A percentile compares a stretch with the other conserved stretches of the same genome.
Conservation (phyloP, 306 rosid genomes). For the Cucurbita ficifolia region DNA sequence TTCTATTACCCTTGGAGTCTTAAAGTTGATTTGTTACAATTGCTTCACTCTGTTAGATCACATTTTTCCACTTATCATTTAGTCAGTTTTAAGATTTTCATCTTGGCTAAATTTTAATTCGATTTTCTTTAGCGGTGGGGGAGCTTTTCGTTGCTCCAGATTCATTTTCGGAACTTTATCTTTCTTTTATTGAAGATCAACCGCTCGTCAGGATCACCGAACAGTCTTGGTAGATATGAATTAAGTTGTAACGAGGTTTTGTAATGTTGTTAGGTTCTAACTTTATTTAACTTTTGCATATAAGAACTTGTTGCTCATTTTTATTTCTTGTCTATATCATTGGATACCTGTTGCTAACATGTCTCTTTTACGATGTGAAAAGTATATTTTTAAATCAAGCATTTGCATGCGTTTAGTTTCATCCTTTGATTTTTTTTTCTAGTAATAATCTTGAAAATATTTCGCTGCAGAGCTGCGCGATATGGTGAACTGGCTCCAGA, state of each 20-base stretch:
- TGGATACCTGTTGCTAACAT: too few relatives aligned
- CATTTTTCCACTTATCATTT: neutral
- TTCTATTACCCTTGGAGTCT: neutral
- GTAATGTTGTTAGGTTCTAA: neutral
- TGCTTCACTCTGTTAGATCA: neutral
- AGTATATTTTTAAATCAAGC: too few relatives aligned
- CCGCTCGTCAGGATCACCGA: neutral
- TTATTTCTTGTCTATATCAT: too few relatives aligned
- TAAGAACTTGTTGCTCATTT: neutral
- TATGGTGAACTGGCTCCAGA: constrained; percentile 86
- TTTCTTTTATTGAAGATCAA: neutral
- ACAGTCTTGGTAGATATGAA: neutral
- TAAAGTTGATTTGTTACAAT: neutral
- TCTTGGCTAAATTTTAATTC: neutral
- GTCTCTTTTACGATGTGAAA: too few relatives aligned
- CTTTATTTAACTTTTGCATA: neutral
- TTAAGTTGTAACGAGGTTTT: neutral
- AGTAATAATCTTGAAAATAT: constrained; percentile 2
- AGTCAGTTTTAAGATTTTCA: neutral
- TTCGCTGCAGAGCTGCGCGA: constrained; percentile 43
- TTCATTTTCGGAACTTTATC: neutral
- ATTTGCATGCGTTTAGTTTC: too few relatives aligned
- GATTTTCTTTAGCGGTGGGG: neutral
- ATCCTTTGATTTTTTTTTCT: neutral
- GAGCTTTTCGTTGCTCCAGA: neutral